Conservation (phyloP, 768 basidiomycete genomes). For the Termitomyces sp. region DNA sequence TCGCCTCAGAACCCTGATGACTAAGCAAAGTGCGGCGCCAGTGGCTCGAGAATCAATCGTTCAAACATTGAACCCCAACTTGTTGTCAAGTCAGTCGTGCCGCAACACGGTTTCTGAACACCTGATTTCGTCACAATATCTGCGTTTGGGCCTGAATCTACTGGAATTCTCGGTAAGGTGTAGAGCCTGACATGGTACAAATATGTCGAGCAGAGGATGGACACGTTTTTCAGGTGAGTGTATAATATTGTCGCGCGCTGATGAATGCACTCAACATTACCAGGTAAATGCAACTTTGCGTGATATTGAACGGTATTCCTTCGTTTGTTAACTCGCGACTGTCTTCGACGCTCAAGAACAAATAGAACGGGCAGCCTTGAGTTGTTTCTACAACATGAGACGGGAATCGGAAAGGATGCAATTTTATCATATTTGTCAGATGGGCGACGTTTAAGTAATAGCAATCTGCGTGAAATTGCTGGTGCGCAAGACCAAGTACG, state of each 20-base stretch:
- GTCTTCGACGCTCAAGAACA: not conserved
- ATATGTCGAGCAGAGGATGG: slow-evolving; percentile 65
- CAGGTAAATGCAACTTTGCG: slow-evolving; percentile 62
- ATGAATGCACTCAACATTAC: not conserved
- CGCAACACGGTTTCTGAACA: not conserved
- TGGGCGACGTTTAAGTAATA: slow-evolving; percentile 63
- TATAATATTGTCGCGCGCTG: not conserved
- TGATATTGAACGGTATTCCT: slow-evolving; percentile 70
- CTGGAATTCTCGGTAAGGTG: not conserved
- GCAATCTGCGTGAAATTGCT: slow-evolving; percentile 72
- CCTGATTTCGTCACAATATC: not conserved
- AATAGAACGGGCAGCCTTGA: slow-evolving; percentile 64
- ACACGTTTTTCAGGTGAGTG: slow-evolving; percentile 48
- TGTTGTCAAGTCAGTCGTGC: not conserved
- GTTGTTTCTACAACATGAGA: slow-evolving; percentile 63
- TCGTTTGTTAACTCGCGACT: slow-evolving; percentile 4
- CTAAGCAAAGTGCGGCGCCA: not conserved
- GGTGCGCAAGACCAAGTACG: slow-evolving; percentile 69
- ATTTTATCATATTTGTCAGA: slow-evolving; percentile 77
- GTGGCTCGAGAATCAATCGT: not conserved
- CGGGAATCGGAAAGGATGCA: slow-evolving; percentile 62
- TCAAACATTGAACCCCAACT: not conserved
- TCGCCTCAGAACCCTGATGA: not conserved
- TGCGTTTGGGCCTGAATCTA: too few relatives aligned
- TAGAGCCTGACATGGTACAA: slow-evolving; percentile 41